phyloP scores from a whole-genome alignment of 257 asterid species.

The Orobanche coerulescens region DNA sequence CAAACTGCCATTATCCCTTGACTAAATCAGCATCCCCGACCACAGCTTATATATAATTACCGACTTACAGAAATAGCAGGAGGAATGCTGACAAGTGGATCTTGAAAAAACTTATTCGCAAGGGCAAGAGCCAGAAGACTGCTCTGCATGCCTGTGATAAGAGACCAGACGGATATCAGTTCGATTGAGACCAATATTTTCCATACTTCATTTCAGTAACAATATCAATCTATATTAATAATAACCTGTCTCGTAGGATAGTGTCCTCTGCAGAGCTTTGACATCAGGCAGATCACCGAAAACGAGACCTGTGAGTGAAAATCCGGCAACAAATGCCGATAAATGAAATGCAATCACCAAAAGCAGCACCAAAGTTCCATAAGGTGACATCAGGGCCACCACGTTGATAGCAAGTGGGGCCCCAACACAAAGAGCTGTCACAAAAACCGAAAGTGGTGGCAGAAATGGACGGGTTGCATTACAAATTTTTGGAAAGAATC shows the following conservation, averaged over 20 bases:
- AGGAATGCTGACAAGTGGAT: conserved; percentile 87
- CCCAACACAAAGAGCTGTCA: conserved; percentile 61
- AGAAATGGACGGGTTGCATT: conserved; percentile 52
- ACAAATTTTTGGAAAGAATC: conserved; percentile 64
- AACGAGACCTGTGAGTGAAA: conserved; percentile 46
- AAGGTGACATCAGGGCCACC: conserved; percentile 57
- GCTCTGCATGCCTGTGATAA: conserved; percentile 84
- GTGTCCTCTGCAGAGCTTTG: conserved; percentile 84
- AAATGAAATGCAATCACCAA: conserved; percentile 77
- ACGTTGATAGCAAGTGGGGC: conserved; percentile 87
- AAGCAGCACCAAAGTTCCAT: conserved; percentile 69
- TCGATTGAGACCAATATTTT: conserved; percentile 12
- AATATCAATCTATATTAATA: neutral
- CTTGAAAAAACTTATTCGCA: conserved; percentile 80
- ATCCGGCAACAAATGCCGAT: conserved; percentile 73
- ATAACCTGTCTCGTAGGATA: conserved; percentile 89
- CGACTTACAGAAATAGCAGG: conserved; percentile 92
- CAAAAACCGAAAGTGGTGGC: conserved; percentile 63
- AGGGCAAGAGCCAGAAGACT: conserved; percentile 95
- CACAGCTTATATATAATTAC: neutral
- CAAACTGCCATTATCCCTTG: too few relatives aligned
- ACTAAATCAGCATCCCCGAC: too few relatives aligned
- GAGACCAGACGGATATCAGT: neutral
- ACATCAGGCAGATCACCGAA: conserved; percentile 59
- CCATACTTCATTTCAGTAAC: neutral